phyloP scores from a whole-genome alignment of 2,329 filamentous ascomycete species.

The Pseudopyricularia cyperi region DNA sequence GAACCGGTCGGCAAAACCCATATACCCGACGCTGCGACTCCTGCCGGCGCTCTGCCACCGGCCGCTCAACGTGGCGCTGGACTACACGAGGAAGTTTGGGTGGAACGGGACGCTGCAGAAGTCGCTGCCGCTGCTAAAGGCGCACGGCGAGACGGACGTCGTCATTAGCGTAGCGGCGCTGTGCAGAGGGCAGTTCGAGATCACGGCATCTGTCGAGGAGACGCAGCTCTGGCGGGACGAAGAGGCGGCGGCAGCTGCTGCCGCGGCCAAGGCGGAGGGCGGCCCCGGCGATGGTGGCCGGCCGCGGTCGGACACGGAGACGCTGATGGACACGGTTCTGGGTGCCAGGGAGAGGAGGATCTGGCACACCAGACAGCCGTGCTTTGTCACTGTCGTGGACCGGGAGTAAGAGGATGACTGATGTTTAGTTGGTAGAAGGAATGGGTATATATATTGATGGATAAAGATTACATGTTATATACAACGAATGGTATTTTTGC shows the following conservation, averaged over 20 bases:
- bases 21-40: constrained; percentile 62
- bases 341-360: constrained; percentile 48
- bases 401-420: constrained; percentile 4
- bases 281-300: constrained; percentile 10
- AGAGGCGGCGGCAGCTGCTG: no score
- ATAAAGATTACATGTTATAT: neutral
- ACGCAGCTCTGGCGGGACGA: constrained; percentile 37
- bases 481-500: no score
- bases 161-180: constrained; percentile 61
- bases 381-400: constrained; percentile 40
- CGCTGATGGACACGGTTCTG: constrained; percentile 43
- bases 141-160: constrained; percentile 43
- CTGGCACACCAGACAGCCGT: constrained; percentile 50
- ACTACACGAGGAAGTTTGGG: constrained; percentile 68
- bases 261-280: constrained; percentile 11
- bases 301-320: constrained; percentile 38
- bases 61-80: constrained; percentile 58
- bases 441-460: neutral
- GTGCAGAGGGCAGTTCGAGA: constrained; percentile 70
- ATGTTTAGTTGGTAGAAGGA: neutral
- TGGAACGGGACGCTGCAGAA: constrained; percentile 81
- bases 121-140: constrained; percentile 51
- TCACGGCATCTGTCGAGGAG: constrained; percentile 73
- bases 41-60: constrained; percentile 67
- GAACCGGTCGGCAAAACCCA: constrained; percentile 56